A percentile compares a stretch with the other conserved stretches of the same genome.
Conservation (phyloP, 2,329 filamentous ascomycete species). For the Graphilbum ipis-grandicollis region DNA sequence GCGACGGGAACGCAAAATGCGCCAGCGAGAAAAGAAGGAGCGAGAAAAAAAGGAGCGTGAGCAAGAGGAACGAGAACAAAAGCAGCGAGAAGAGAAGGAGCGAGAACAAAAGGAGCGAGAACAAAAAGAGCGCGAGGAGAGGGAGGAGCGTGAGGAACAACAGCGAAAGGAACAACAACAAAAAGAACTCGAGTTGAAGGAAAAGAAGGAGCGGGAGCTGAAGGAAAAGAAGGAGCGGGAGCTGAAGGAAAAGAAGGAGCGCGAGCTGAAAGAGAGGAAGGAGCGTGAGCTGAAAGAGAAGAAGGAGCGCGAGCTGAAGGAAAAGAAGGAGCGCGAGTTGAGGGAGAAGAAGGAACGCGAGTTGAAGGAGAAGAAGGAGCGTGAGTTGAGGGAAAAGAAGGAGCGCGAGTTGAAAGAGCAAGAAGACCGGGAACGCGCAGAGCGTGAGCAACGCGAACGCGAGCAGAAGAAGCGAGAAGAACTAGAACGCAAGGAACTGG, state of each 20-base stretch:
- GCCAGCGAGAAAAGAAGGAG: neutral
- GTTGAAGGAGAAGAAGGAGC: neutral
- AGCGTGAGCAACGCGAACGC: slow-evolving; percentile 11
- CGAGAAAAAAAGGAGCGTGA: slow-evolving; percentile 36
- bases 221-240: neutral
- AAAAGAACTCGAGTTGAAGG: too few relatives aligned
- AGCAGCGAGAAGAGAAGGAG: slow-evolving; percentile 38
- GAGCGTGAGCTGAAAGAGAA: slow-evolving; percentile 11
- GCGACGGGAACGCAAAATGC: neutral
- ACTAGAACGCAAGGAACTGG: slow-evolving; percentile 7
- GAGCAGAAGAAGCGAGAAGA: slow-evolving; percentile 13
- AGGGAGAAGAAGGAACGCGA: slow-evolving; percentile 9
- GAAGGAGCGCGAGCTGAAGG: slow-evolving; percentile 11
- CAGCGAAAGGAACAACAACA: too few relatives aligned
- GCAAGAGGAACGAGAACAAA: slow-evolving; percentile 13
- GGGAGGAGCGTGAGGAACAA: slow-evolving; percentile 9
- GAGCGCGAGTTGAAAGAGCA: slow-evolving; percentile 14
- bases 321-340: slow-evolving; percentile 10
- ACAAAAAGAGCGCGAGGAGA: slow-evolving; percentile 2
- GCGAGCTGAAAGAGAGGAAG: too few relatives aligned
- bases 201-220: slow-evolving; percentile 13
- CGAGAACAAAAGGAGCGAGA: slow-evolving; percentile 9
- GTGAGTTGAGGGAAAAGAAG: neutral
- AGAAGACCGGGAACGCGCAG: slow-evolving; percentile 11
- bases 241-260: slow-evolving; percentile 10